phyloP scores from a whole-genome alignment of 345 rosid species.

The Cardamine chenopodiifolia region DNA sequence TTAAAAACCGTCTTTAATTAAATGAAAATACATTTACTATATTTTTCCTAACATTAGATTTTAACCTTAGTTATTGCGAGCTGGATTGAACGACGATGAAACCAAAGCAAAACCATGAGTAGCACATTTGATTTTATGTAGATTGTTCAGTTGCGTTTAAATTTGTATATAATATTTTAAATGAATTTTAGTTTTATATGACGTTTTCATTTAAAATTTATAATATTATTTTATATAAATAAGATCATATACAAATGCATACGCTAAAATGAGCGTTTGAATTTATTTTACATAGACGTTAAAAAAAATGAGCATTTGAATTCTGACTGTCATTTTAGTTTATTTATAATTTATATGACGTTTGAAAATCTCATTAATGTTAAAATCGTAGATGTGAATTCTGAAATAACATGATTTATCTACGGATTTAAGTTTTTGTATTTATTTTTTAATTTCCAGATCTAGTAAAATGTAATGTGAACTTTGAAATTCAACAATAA shows the following conservation, averaged over 20 bases:
- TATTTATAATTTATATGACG: neutral
- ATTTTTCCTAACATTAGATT: neutral
- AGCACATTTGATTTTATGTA: neutral
- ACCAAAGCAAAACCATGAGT: neutral
- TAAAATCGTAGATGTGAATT: neutral
- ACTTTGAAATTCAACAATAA: too few species aligned
- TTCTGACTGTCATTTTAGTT: neutral
- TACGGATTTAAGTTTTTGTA: neutral
- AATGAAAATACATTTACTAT: neutral
- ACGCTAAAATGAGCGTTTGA: neutral
- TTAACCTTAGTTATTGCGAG: neutral
- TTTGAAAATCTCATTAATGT: neutral
- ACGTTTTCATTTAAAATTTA: neutral
- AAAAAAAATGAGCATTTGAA: neutral
- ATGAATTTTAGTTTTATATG: neutral
- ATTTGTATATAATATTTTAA: neutral
- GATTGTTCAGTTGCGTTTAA: neutral
- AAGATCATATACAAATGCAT: too few species aligned
- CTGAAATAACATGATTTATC: neutral
- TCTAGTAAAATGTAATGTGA: too few species aligned
- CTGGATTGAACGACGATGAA: neutral
- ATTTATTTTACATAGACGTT: too few species aligned
- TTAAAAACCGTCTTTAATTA: too few species aligned
- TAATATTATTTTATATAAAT: neutral
- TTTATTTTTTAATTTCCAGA: too few species aligned